Conservation (phyloP, 805 yeast species). For the Yarrowia sp. region DNA sequence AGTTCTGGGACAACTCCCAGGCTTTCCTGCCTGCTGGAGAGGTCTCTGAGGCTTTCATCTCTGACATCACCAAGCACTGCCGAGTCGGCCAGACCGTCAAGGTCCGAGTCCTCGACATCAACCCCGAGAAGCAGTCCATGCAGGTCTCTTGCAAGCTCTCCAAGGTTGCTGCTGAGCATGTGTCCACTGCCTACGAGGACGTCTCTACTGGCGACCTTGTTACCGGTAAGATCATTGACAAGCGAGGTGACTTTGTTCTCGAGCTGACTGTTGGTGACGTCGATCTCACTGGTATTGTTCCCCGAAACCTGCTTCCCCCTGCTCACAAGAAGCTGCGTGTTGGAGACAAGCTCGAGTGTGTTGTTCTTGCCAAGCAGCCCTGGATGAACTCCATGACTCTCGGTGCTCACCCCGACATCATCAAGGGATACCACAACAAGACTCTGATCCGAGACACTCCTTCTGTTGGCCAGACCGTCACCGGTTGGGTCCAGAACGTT, state of each 20-base stretch:
- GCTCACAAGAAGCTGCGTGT: conserved; percentile 65
- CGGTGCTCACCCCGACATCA: conserved; percentile 69
- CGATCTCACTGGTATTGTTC: conserved; percentile 65
- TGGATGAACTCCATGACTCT: conserved; percentile 66
- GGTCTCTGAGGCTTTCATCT: conserved; percentile 86
- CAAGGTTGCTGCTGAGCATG: conserved; percentile 53
- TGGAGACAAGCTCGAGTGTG: conserved; percentile 63
- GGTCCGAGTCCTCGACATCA: conserved; percentile 68
- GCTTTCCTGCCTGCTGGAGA: conserved; percentile 89
- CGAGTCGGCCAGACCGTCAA: conserved; percentile 82
- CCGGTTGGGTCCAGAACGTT: conserved; percentile 80
- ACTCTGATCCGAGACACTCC: conserved; percentile 63
- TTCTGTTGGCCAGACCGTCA: conserved; percentile 57
- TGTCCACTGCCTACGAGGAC: conserved; percentile 60
- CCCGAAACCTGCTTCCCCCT: conserved; percentile 57
- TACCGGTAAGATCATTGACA: conserved; percentile 69
- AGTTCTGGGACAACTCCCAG: conserved; percentile 77
- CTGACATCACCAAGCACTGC: conserved; percentile 76
- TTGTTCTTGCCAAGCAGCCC: conserved; percentile 71
- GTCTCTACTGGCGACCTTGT: conserved; percentile 57
- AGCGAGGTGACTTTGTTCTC: conserved; percentile 74
- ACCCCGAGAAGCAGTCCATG: conserved; percentile 61
- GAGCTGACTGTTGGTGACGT: conserved; percentile 60
- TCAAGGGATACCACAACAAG: conserved; percentile 63
- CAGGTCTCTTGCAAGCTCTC: conserved; percentile 78